Evolutionary conservation across 73 alveolate species (phyloP).

Genomic region (Halteria grandinella): DNA sequence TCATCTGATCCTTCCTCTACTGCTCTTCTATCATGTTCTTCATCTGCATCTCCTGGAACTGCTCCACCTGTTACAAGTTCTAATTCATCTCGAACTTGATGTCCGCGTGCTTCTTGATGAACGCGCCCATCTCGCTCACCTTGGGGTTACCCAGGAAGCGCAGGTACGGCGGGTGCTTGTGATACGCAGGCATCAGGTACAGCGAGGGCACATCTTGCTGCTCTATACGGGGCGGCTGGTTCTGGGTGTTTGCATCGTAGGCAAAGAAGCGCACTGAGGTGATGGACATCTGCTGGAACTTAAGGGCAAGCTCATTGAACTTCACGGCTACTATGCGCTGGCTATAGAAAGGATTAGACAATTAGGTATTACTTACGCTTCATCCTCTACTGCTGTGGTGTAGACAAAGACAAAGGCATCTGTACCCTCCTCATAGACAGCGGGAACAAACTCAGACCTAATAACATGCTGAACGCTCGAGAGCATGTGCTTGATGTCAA

Average conservation of each 20-base stretch:
- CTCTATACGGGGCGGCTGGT: conserved; percentile 39
- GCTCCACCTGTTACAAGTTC: conserved; percentile 2
- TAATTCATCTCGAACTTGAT: conserved; percentile 8
- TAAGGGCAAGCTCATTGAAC: conserved; percentile 2
- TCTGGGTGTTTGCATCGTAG: conserved; percentile 45
- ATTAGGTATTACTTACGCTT: not conserved
- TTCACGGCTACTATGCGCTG: conserved; percentile 8
- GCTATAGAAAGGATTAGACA: no score
- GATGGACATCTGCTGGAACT: not conserved
- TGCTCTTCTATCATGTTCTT: conserved; percentile 16
- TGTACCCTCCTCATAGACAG: conserved; percentile 28
- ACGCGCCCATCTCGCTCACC: conserved; percentile 20
- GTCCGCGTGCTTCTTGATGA: conserved; percentile 37
- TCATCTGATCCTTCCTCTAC: conserved; percentile 22
- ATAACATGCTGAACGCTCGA: not conserved
- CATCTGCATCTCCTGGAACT: conserved; percentile 23
- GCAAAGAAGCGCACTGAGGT: not conserved
- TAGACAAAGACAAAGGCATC: conserved; percentile 40
- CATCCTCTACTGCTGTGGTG: conserved; percentile 37
- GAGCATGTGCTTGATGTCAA: conserved; percentile 40
- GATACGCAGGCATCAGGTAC: conserved; percentile 32
- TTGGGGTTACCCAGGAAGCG: conserved; percentile 10
- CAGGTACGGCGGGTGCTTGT: conserved; percentile 33
- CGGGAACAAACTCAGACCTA: not conserved
- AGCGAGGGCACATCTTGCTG: conserved; percentile 21